Percentiles rank a stretch among this genome's conserved stretches.
Conservation (phyloP, 331 rosid genomes). For the Phaseolus coccineus region DNA sequence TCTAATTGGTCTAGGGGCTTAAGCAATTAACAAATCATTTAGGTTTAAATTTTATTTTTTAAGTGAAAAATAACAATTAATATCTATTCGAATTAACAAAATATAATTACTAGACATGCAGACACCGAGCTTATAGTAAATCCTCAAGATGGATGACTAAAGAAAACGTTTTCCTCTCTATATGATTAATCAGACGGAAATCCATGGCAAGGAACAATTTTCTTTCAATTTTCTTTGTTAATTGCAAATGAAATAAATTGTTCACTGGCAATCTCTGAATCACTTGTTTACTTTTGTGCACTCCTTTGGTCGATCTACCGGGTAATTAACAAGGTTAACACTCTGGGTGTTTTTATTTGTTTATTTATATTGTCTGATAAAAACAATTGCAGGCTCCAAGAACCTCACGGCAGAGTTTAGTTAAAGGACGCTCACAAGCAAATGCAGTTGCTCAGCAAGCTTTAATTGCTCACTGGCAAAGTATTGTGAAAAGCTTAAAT, state of each 20-base stretch:
- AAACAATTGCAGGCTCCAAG: slow-evolving; percentile 83
- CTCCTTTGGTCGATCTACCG: slow-evolving; percentile 32
- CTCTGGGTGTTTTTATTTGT: slow-evolving; percentile 30
- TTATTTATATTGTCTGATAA: not conserved
- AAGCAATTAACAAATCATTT: slow-evolving; percentile 1
- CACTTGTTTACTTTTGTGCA: slow-evolving; percentile 10
- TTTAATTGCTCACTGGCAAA: slow-evolving; percentile 97
- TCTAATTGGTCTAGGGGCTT: slow-evolving; percentile 27
- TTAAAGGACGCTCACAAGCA: slow-evolving; percentile 95
- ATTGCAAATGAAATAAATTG: slow-evolving; percentile 15
- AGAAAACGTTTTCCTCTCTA: not conserved
- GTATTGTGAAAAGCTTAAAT: slow-evolving; percentile 87
- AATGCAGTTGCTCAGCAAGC: slow-evolving; percentile 96
- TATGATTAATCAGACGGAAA: slow-evolving; percentile 24
- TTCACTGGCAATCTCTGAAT: slow-evolving; percentile 14
- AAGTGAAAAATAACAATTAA: slow-evolving; percentile 20
- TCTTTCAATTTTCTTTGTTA: slow-evolving; percentile 16
- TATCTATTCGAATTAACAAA: slow-evolving; percentile 8
- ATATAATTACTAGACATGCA: not conserved
- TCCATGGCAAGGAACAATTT: slow-evolving; percentile 3
- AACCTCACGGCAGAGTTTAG: slow-evolving; percentile 86
- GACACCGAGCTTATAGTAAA: slow-evolving; percentile 25
- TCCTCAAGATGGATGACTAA: slow-evolving; percentile 26
- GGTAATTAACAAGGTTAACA: slow-evolving; percentile 38
- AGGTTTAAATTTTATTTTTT: not conserved